Conservation (phyloP, 2,329 filamentous ascomycete species). For the Monosporascus sp. region DNA sequence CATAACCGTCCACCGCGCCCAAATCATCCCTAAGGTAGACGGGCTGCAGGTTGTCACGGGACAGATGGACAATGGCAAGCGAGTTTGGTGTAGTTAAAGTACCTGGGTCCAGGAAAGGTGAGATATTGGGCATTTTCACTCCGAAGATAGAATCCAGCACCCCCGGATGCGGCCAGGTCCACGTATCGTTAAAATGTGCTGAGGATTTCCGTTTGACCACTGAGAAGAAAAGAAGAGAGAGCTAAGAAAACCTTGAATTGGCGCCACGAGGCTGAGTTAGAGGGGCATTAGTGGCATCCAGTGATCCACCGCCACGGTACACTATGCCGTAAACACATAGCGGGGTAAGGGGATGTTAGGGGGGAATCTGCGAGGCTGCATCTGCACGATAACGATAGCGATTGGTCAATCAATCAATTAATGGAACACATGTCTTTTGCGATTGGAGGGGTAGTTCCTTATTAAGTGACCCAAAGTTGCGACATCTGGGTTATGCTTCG, state of each 20-base stretch:
- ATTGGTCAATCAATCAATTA: neutral
- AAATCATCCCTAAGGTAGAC: slow-evolving; percentile 60
- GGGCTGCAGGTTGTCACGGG: slow-evolving; percentile 78
- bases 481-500: neutral
- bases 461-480: neutral
- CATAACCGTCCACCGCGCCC: slow-evolving; percentile 64
- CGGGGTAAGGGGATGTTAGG: neutral
- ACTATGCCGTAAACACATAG: neutral
- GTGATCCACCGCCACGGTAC: neutral
- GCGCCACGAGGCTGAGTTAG: neutral
- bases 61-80: slow-evolving; percentile 81
- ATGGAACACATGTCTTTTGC: neutral
- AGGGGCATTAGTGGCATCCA: neutral
- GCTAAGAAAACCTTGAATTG: too few relatives aligned
- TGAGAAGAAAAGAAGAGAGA: too few relatives aligned
- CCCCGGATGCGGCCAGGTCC: neutral
- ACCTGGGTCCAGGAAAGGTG: slow-evolving; percentile 75
- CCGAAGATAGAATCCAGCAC: slow-evolving; percentile 1
- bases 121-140: slow-evolving; percentile 40
- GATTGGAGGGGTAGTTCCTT: neutral
- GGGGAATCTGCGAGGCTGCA: neutral
- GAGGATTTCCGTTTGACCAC: neutral
- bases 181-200: neutral
- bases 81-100: slow-evolving; percentile 55
- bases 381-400: neutral